Evolutionary conservation across 768 basidiomycete species (phyloP), one percentile per base, ranked within the genome.

Genomic region (Xerocomellus dryophilus): DNA sequence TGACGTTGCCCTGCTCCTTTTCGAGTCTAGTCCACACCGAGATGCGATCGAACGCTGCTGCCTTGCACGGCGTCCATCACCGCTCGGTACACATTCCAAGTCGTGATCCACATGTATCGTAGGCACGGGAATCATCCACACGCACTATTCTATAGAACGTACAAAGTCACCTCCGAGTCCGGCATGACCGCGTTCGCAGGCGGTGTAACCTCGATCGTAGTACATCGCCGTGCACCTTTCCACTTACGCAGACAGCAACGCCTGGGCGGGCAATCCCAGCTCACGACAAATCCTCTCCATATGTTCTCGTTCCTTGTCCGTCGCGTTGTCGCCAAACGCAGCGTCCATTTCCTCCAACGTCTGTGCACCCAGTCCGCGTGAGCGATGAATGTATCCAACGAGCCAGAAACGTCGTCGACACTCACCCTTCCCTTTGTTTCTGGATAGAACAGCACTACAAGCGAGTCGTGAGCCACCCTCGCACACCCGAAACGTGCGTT

Each of bases 341-440:
- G 59, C 62, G 29, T 70, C 63, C 70, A 70, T 72, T 36, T 72
- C 69, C 50, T 70, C 69, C 46, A 70, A 46, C 1, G 70, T 70
- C 70, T 72, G 40, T 5, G n/a, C 8, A 18, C 10, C 34, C n/a
- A 10, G 32, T 23, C 20, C 38, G 23, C 11, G 14, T 64, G 14
- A 59, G 49, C 14, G 4, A 31, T 14, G 3, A 35, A 29, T 21
- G 9, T n/a, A 29, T 34, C 4, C 34, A 15, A 27, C 18, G 17
- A 35, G 18, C 4, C 14, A 25, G 5, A 31, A 35, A 23, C 10
- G 5, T 32, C 6, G n/a, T 50, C 9, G 8, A 43, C 27, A 60
- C 68, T 60, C 21, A 71, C 69, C 54, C 61, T 68, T 36, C 69
- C 70, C 23, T 65, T 72, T 17, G 69, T 70, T 53, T 70, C 69